Evolutionary conservation across 2,329 filamentous ascomycete genomes (phyloP).

Genomic region (Pseudodiploospora longispora): DNA sequence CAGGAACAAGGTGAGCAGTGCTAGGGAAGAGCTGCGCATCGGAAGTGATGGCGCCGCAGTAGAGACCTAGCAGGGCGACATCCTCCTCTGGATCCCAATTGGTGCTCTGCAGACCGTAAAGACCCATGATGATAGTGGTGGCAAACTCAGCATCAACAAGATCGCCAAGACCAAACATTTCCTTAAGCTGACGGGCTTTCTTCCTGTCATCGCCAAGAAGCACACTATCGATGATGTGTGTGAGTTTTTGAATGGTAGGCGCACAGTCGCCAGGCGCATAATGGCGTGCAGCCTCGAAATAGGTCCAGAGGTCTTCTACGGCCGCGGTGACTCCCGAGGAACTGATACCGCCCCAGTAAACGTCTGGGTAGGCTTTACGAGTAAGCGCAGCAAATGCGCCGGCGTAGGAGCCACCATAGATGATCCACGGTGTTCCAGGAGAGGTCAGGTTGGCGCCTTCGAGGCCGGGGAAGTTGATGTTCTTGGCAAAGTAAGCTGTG

Average conservation of each 20-base stretch:
- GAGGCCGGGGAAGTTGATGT: conserved; percentile 63
- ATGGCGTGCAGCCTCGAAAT: conserved; percentile 42
- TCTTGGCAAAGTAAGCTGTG: conserved; percentile 68
- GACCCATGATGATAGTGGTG: conserved; percentile 30
- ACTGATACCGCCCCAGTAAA: conserved; percentile 71
- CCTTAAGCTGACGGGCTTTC: conserved; percentile 39
- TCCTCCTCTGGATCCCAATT: conserved; percentile 47
- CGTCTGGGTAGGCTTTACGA: conserved; percentile 66
- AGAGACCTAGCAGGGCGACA: conserved; percentile 32
- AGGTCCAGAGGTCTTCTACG: conserved; percentile 68
- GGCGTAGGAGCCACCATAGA: conserved; percentile 78
- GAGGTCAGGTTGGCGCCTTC: conserved; percentile 61
- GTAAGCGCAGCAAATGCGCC: conserved; percentile 72
- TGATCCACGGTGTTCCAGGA: conserved; percentile 60
- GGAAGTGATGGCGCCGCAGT: conserved; percentile 40
- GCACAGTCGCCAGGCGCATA: conserved; percentile 55
- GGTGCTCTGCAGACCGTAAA: conserved; percentile 35
- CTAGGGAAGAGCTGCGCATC: conserved; percentile 32
- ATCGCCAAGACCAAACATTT: conserved; percentile 38
- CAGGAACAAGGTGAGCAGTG: conserved; percentile 25
- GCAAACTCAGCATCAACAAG: conserved; percentile 41
- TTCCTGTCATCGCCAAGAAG: conserved; percentile 31
- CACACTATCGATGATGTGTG: conserved; percentile 43
- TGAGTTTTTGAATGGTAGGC: conserved; percentile 50
- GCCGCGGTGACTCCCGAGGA: conserved; percentile 73